These are phyloP conservation scores for Verbena officinalis DNA, from an alignment of 257 asterid genomes.

Conservation along the genomic window DNA sequence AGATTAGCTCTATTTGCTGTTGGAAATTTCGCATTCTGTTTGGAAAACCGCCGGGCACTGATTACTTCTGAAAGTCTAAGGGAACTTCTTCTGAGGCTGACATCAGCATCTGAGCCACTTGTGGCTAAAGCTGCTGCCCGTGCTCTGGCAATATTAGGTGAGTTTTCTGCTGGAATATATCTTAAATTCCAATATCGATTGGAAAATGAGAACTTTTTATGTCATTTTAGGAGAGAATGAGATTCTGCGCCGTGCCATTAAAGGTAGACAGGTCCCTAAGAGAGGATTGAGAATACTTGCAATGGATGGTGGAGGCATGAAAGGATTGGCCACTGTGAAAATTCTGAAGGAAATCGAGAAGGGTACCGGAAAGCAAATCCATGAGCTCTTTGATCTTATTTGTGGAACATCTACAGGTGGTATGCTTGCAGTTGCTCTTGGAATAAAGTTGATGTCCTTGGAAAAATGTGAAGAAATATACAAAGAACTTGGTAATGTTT, in stretches of 20 bases:
- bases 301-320: conserved; percentile 99
- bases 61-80: conserved; percentile 94
- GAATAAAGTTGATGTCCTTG: conserved; percentile 87
- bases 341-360: conserved; percentile 91
- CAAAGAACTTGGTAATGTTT: conserved; percentile 86
- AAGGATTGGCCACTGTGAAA: conserved; percentile 96
- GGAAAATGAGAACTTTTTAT: conserved; percentile 16
- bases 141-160: conserved; percentile 94
- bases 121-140: conserved; percentile 98
- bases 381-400: conserved; percentile 95
- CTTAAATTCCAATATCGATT: conserved; percentile 5
- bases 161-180: conserved; percentile 21
- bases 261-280: conserved; percentile 83
- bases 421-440: conserved; percentile 99
- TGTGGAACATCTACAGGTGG: conserved; percentile 99
- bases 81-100: conserved; percentile 93
- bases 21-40: conserved; percentile 93
- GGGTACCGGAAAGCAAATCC: conserved; percentile 94
- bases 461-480: conserved; percentile 96
- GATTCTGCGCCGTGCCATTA: conserved; percentile 86
- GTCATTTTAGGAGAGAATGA: conserved; percentile 86
- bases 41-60: conserved; percentile 84
- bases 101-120: conserved; percentile 70
- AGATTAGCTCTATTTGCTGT: conserved; percentile 79
- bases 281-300: conserved; percentile 91